A percentile compares a stretch with the other conserved stretches of the same genome.
phyloP scores from a whole-genome alignment of 1,284 basidiomycete genomes.

The Ganoderma sinense region DNA sequence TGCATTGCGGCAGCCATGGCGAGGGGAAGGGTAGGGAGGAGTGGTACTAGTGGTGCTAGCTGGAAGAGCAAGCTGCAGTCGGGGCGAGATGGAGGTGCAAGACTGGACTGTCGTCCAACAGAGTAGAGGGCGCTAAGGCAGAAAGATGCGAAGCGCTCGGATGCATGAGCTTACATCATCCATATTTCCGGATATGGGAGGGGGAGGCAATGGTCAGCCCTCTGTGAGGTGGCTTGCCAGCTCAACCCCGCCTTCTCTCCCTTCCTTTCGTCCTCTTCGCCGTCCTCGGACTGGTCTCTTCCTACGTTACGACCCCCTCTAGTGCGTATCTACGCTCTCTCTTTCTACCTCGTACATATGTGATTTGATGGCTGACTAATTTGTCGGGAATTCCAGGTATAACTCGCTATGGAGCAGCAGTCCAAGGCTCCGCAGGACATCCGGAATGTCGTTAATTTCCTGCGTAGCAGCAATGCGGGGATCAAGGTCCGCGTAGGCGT shows the following conservation, averaged over 20 bases:
- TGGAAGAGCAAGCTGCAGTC: background rate
- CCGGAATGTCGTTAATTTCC: slow-evolving; percentile 83
- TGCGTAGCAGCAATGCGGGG: slow-evolving; percentile 85
- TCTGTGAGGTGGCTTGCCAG: slow-evolving; percentile 29
- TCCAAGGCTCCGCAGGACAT: slow-evolving; percentile 78
- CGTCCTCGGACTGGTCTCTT: slow-evolving; percentile 17
- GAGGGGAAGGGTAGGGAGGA: background rate
- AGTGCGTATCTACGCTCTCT: slow-evolving; percentile 9
- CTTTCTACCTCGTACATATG: background rate
- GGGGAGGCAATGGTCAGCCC: slow-evolving; percentile 28
- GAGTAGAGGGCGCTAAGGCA: background rate
- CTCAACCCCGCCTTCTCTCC: slow-evolving; percentile 24
- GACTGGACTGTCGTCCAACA: background rate
- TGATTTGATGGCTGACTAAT: slow-evolving; percentile 13
- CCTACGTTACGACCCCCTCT: slow-evolving; percentile 15
- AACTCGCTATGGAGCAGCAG: slow-evolving; percentile 68
- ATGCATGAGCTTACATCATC: slow-evolving; percentile 20
- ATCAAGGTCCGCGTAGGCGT: slow-evolving; percentile 92
- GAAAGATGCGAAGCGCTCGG: background rate
- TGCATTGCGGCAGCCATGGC: slow-evolving; percentile 34
- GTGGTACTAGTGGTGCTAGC: background rate
- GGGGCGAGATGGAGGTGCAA: background rate
- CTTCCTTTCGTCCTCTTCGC: slow-evolving; percentile 20
- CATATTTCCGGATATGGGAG: slow-evolving; percentile 28
- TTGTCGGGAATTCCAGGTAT: slow-evolving; percentile 9